phyloP scores from a whole-genome alignment of 140 eudicot species.

The Erigeron philadelphicus region DNA sequence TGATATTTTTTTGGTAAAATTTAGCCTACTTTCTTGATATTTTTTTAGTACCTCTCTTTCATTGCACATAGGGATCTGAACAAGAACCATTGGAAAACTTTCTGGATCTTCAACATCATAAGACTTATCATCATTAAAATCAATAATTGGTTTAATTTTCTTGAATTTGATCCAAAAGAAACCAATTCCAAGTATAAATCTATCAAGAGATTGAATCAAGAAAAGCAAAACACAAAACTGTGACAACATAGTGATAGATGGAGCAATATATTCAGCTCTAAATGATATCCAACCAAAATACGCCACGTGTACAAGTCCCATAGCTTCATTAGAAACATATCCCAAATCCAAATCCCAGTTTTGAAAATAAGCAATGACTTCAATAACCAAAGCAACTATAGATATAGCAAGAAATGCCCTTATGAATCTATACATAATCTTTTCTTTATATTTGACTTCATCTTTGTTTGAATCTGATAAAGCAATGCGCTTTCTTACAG shows the following conservation, averaged over 20 bases:
- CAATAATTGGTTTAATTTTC: constrained; percentile 39
- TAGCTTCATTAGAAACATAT: constrained; percentile 44
- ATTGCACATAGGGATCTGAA: constrained; percentile 57
- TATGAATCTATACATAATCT: constrained; percentile 58
- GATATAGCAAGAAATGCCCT: constrained; percentile 63
- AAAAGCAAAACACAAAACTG: constrained; percentile 62
- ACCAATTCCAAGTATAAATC: constrained; percentile 53
- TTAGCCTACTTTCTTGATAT: background rate
- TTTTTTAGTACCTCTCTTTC: constrained; percentile 42
- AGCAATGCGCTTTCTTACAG: constrained; percentile 55
- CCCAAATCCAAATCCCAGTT: constrained; percentile 57
- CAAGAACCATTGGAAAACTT: constrained; percentile 51
- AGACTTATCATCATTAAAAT: constrained; percentile 27
- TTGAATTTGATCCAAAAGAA: constrained; percentile 48
- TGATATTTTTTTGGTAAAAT: background rate
- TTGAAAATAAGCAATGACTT: constrained; percentile 59
- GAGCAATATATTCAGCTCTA: constrained; percentile 70
- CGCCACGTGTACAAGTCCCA: constrained; percentile 47
- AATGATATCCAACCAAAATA: constrained; percentile 66
- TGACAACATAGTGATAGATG: constrained; percentile 46
- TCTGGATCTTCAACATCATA: constrained; percentile 58
- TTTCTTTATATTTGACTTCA: constrained; percentile 64
- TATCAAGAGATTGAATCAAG: constrained; percentile 49
- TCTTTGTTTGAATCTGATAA: constrained; percentile 52
- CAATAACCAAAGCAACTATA: constrained; percentile 51